These are phyloP conservation scores for Ceratocystis huliohia DNA, from an alignment of 2,329 filamentous ascomycete species.

Conservation along the genomic window DNA sequence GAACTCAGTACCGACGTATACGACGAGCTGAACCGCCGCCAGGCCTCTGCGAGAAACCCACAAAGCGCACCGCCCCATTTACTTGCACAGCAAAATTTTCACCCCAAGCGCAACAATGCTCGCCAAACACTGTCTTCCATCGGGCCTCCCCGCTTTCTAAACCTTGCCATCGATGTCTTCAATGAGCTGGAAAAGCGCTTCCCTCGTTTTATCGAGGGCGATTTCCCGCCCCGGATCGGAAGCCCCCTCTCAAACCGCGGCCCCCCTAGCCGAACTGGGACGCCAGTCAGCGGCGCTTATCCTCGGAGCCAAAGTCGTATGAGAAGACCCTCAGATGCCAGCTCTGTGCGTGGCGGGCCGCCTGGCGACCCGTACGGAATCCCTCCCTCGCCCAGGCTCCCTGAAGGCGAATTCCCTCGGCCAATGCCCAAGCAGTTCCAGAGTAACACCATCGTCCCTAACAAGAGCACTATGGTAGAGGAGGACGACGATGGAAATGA, in stretches of 20 bases:
- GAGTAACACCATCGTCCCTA: constrained; percentile 90
- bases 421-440: constrained; percentile 83
- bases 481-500: constrained; percentile 62
- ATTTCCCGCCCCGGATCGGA: constrained; percentile 52
- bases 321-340: constrained; percentile 49
- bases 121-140: constrained; percentile 86
- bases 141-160: constrained; percentile 72
- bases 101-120: constrained; percentile 96
- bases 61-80: constrained; percentile 57
- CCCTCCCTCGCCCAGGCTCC: constrained; percentile 45
- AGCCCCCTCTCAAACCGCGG: constrained; percentile 57
- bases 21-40: constrained; percentile 81
- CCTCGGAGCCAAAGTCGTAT: constrained; percentile 41
- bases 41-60: constrained; percentile 50
- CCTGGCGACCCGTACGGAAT: constrained; percentile 35
- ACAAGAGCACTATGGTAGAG: constrained; percentile 95
- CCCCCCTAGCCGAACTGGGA: constrained; percentile 44
- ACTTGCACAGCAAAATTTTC: constrained; percentile 75
- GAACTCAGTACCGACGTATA: constrained; percentile 96
- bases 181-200: constrained; percentile 86
- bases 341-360: constrained; percentile 39
- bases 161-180: constrained; percentile 90
- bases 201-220: constrained; percentile 60
- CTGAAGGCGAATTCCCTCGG: constrained; percentile 51
- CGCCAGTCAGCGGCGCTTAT: constrained; percentile 47